Evolutionary conservation across 805 yeast genomes (phyloP).

Genomic region (Nakazawaea sp.): DNA sequence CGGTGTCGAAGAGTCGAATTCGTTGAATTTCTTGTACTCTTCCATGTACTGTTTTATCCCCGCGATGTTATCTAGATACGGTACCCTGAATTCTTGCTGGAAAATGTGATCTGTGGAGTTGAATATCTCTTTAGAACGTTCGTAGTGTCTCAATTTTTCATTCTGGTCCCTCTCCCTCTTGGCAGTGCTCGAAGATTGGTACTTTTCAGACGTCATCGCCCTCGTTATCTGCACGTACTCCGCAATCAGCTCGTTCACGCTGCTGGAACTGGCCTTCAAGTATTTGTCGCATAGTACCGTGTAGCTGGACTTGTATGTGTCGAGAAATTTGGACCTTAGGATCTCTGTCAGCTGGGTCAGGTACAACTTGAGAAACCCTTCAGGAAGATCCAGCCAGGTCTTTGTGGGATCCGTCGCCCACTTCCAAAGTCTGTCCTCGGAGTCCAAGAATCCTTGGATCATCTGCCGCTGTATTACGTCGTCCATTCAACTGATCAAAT

Average conservation of each 20-base stretch:
- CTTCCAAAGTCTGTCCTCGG: too few species aligned
- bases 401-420: too few species aligned
- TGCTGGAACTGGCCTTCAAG: neutral
- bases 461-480: too few species aligned
- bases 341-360: neutral
- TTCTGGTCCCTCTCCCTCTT: neutral
- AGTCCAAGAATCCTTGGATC: too few species aligned
- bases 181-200: neutral
- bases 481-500: too few species aligned
- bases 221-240: conserved; percentile 3
- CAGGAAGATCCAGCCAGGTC: too few species aligned
- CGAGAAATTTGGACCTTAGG: conserved; percentile 4
- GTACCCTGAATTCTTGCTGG: conserved; percentile 5
- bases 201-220: neutral
- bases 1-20: too few species aligned
- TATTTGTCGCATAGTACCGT: conserved; percentile 2
- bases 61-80: neutral
- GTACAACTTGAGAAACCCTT: too few species aligned
- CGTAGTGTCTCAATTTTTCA: neutral
- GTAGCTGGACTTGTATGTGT: conserved; percentile 3
- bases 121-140: conserved; percentile 1
- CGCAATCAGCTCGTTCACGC: conserved; percentile 6
- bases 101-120: conserved; percentile 3
- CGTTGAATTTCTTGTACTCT: neutral
- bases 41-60: too few species aligned